Evolutionary conservation across 2,329 filamentous ascomycete genomes (phyloP).

Genomic region (Colletotrichum filicis): DNA sequence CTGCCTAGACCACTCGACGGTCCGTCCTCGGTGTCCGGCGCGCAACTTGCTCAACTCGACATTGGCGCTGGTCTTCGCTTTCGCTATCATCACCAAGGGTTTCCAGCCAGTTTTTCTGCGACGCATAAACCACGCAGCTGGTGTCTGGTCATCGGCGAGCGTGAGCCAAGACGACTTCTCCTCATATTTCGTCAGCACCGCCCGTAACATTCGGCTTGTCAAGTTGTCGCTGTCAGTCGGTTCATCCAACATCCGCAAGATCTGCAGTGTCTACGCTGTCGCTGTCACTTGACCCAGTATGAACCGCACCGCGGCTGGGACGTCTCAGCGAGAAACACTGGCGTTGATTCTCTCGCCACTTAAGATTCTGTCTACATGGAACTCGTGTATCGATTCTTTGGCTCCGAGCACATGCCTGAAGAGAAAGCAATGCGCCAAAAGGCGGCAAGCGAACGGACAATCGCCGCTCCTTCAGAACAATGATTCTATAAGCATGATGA

Average conservation of each 20-base stretch:
- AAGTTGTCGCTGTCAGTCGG: background rate
- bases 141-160: background rate
- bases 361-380: background rate
- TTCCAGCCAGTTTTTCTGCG: slow-evolving; percentile 1
- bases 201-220: background rate
- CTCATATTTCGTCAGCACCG: background rate
- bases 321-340: background rate
- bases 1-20: background rate
- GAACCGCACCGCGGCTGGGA: background rate
- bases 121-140: slow-evolving; percentile 15
- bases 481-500: background rate
- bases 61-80: background rate
- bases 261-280: background rate
- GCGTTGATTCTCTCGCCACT: background rate
- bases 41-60: slow-evolving; percentile 6
- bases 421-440: background rate
- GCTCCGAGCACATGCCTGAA: background rate
- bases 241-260: slow-evolving; percentile 14
- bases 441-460: background rate
- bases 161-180: slow-evolving; percentile 11
- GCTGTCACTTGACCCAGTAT: background rate
- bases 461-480: background rate
- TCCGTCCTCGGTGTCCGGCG: background rate
- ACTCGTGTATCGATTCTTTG: background rate
- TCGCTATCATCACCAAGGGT: slow-evolving; percentile 2